Percentiles rank a stretch among this genome's conserved stretches.
These are phyloP conservation scores for Aspergillus tamarii DNA, from an alignment of 2,329 filamentous ascomycete species.

Conservation along the genomic window DNA sequence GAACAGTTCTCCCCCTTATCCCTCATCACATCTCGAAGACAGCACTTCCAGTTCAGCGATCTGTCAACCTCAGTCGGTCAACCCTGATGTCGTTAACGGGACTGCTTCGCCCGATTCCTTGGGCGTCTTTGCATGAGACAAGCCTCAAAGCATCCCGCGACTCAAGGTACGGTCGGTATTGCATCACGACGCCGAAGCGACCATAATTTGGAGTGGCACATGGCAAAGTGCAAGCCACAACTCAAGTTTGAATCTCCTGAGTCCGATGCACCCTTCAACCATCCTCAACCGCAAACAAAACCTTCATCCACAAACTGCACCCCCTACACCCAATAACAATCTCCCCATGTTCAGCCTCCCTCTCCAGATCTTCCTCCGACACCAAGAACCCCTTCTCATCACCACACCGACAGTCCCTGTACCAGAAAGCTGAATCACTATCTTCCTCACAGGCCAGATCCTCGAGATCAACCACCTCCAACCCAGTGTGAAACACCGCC, in stretches of 20 bases:
- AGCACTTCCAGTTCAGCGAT: background rate
- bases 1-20: background rate
- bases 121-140: background rate
- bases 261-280: constrained; percentile 1
- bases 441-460: constrained; percentile 52
- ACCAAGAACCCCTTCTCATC: constrained; percentile 59
- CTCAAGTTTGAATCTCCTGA: constrained; percentile 26
- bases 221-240: background rate
- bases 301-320: constrained; percentile 66
- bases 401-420: constrained; percentile 61
- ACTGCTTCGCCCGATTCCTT: background rate
- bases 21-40: background rate
- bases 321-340: constrained; percentile 63
- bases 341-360: constrained; percentile 56
- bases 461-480: constrained; percentile 62
- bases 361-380: constrained; percentile 56
- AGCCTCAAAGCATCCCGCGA: background rate
- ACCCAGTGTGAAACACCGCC: constrained; percentile 51
- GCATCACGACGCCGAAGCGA: background rate
- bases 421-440: constrained; percentile 55
- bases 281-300: constrained; percentile 58
- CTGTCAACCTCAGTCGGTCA: background rate
- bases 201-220: background rate
- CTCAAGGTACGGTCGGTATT: background rate
- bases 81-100: background rate